phyloP scores from a whole-genome alignment of 148 eudicot species.

The Rhododendron ovatum region DNA sequence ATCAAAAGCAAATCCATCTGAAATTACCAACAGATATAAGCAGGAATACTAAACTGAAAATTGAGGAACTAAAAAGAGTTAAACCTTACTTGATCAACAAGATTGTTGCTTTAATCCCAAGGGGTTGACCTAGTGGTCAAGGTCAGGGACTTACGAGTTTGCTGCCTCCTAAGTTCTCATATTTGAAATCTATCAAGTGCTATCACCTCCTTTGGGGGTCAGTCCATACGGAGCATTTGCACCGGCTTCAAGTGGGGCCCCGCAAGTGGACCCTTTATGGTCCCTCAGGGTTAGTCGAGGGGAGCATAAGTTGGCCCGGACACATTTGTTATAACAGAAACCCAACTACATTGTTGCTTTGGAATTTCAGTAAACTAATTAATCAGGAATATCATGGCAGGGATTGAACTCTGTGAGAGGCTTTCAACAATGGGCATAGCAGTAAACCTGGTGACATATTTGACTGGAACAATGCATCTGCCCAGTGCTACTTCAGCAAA shows the following conservation, averaged over 20 bases:
- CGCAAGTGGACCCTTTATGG: background rate
- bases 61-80: background rate
- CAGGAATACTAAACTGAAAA: background rate
- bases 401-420: slow-evolving; percentile 85
- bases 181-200: background rate
- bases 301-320: background rate
- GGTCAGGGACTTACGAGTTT: background rate
- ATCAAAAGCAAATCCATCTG: background rate
- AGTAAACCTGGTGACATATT: slow-evolving; percentile 87
- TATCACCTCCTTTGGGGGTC: background rate
- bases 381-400: slow-evolving; percentile 20
- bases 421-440: slow-evolving; percentile 98
- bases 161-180: background rate
- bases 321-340: no score
- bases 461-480: slow-evolving; percentile 70
- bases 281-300: background rate
- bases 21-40: background rate
- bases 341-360: background rate
- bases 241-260: background rate
- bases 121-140: no score
- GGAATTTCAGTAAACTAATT: background rate
- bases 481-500: slow-evolving; percentile 80
- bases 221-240: no score
- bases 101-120: background rate
- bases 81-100: background rate